phyloP scores from a whole-genome alignment of 2,329 filamentous ascomycete species.

The Rutstroemia sp. region DNA sequence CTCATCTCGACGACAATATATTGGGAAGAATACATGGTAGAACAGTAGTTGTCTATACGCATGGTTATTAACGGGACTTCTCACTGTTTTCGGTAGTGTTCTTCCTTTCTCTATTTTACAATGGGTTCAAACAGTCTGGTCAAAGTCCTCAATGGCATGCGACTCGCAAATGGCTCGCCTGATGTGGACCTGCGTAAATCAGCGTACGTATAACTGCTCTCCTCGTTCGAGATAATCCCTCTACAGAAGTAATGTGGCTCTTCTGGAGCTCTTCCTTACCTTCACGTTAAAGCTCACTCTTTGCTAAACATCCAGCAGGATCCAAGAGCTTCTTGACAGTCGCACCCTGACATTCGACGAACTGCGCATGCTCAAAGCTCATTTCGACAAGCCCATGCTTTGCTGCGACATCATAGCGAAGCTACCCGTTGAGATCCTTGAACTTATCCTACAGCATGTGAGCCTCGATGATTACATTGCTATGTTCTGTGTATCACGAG shows the following conservation, averaged over 20 bases:
- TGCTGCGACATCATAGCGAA: background rate
- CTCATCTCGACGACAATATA: too few relatives aligned
- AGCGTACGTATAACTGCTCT: background rate
- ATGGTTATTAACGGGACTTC: background rate
- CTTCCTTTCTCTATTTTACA: background rate
- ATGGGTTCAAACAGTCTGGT: background rate
- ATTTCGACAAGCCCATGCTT: slow-evolving; percentile 7
- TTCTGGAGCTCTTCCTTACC: background rate
- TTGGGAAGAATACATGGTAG: too few relatives aligned
- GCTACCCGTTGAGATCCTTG: slow-evolving; percentile 20
- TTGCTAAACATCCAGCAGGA: background rate
- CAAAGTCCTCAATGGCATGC: background rate
- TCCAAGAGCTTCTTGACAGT: background rate
- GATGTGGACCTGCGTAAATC: background rate
- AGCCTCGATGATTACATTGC: slow-evolving; percentile 20
- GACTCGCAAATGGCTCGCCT: background rate
- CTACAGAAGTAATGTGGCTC: background rate
- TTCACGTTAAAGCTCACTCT: background rate
- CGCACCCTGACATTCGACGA: background rate
- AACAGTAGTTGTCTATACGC: background rate
- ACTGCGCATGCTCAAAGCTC: background rate
- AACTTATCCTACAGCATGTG: slow-evolving; percentile 15
- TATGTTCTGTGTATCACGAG: slow-evolving; percentile 17
- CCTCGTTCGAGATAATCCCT: background rate
- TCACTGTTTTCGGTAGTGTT: background rate